Evolutionary conservation across 83 land plant species (phyloP).

Genomic region (Picea abies): DNA sequence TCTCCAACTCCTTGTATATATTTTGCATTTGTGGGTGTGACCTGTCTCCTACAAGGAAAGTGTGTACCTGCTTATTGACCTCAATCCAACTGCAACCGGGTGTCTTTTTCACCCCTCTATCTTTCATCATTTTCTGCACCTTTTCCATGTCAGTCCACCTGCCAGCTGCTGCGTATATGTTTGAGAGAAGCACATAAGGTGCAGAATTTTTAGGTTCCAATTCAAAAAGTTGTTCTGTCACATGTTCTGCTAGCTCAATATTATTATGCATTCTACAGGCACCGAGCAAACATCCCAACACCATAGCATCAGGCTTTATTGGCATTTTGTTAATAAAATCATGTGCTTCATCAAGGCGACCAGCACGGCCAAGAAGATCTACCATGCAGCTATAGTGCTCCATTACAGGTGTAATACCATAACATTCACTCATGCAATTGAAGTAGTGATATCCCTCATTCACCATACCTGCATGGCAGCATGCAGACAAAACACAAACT

Average conservation of each 20-base stretch:
- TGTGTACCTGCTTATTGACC: neutral
- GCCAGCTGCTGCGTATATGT: constrained; percentile 1
- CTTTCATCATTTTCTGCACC: neutral
- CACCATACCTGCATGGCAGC: neutral
- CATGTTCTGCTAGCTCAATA: neutral
- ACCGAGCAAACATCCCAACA: neutral
- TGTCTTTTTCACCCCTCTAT: neutral
- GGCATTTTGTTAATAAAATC: constrained; percentile 5
- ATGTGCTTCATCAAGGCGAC: neutral
- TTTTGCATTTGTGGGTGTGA: neutral
- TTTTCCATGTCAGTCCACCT: neutral
- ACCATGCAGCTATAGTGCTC: neutral
- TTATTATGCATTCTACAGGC: neutral
- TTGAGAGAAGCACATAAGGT: constrained; percentile 5
- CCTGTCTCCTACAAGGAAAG: neutral
- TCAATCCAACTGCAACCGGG: constrained; percentile 12
- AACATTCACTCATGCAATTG: neutral
- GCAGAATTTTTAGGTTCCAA: neutral
- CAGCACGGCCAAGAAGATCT: constrained; percentile 9
- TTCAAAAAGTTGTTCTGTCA: neutral
- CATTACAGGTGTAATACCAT: neutral
- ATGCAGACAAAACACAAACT: neutral
- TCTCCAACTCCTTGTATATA: neutral
- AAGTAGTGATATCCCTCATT: neutral
- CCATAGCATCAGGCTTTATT: neutral